Base-by-base conservation (phyloP, 371 early-diverging fungal species). In the Blakeslea trispora region DNA sequence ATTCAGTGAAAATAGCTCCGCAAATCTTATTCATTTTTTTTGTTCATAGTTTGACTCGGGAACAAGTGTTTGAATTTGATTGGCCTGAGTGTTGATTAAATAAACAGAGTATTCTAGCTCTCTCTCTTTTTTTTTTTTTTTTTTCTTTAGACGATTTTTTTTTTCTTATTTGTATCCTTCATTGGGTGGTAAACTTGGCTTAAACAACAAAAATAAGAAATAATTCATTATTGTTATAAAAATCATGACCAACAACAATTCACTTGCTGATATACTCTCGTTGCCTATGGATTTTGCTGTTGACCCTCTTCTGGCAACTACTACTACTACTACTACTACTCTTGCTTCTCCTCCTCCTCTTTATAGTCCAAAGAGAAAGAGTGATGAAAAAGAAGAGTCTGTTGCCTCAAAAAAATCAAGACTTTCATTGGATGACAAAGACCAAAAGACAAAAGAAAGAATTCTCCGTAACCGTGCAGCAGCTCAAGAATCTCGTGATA, bases 381-480 rank as follows among this genome's bases (percentile, higher is more conserved):
- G 28, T 28, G 7, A 7, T 37, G 37, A 37, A 37, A 37, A 10
- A 37, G 37, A 37, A 7, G 53, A 48, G 47, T 34, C 60, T 18
- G 41, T 60, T 24, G 50, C 55, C 14, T 39, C 57, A 28, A 69
- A 63, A 56, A 78, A 75, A 46, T 50, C 70, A 18, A 63, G 66
- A 44, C 50, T 73, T 9, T 66, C 76, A 37, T 50, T 74, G 57
- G 72, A 74, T 28, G 71, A 74, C 40, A 76, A 74, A 63, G 76
- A 75, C 46, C 72, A 75, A 65, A 79, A 76, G 57, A 70, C 76
- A 13, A 79, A 68, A 63, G 79, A 78, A 68, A 70, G 92, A 63
- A 86, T 91, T n/a, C 65, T 94, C 57, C 85, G 93, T 41, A 94
- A 94, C 75, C 84, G 95, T n/a, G 87, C 90, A 19, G 95, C 95